Percentiles rank a stretch among this genome's conserved stretches.
These are phyloP conservation scores for Porodaedalea pini DNA, from an alignment of 1,284 basidiomycete species.

Conservation along the genomic window DNA sequence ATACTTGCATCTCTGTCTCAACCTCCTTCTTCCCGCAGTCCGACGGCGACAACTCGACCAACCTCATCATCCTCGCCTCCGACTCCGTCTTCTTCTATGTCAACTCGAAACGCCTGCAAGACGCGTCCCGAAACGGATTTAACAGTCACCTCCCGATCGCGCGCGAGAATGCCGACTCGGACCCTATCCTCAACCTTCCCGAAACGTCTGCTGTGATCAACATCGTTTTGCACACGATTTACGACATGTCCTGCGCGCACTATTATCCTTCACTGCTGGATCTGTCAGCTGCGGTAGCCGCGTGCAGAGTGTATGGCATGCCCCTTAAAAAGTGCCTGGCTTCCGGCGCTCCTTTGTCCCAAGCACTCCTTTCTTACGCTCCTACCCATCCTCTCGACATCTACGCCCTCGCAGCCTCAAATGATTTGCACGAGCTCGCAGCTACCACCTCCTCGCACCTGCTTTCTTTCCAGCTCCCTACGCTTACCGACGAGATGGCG, in stretches of 20 bases:
- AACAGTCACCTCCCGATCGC: conserved; percentile 31
- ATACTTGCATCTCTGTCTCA: conserved; percentile 64
- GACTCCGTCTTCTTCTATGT: conserved; percentile 69
- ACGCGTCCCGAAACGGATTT: conserved; percentile 38
- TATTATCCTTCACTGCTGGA: conserved; percentile 33
- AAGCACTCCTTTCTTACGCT: conserved; percentile 33
- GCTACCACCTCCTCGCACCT: conserved; percentile 28
- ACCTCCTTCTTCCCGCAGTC: conserved; percentile 74
- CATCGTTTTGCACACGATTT: conserved; percentile 36
- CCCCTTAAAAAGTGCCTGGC: conserved; percentile 26
- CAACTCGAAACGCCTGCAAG: conserved; percentile 34
- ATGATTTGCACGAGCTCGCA: conserved; percentile 29
- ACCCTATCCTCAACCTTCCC: conserved; percentile 32
- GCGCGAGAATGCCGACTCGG: conserved; percentile 26
- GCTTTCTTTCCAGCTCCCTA: conserved; percentile 26
- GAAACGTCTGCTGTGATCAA: conserved; percentile 36
- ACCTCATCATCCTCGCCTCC: conserved; percentile 61
- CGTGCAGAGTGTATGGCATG: conserved; percentile 33
- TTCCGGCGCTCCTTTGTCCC: conserved; percentile 30
- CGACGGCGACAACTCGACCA: conserved; percentile 51
- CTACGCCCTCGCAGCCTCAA: conserved; percentile 28
- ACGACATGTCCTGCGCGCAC: conserved; percentile 34
- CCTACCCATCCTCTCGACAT: conserved; percentile 35
- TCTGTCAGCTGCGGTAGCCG: conserved; percentile 32
- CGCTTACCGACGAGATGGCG: conserved; percentile 29